phyloP scores from a whole-genome alignment of 2,329 filamentous ascomycete genomes.

The Chaetothyriales sp. region DNA sequence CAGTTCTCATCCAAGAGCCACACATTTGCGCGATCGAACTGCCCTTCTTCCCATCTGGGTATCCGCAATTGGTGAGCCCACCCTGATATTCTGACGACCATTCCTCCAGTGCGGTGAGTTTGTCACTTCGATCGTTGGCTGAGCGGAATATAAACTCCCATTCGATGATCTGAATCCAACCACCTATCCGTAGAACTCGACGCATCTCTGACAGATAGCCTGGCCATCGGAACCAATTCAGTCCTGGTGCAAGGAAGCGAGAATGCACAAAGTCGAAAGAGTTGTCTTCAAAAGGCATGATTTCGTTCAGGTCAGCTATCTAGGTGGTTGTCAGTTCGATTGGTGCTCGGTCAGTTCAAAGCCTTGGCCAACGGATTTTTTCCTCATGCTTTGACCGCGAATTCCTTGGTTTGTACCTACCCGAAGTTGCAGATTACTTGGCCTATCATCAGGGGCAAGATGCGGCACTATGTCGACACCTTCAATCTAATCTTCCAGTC shows the following conservation, averaged over 20 bases:
- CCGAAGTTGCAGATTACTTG: constrained; percentile 8
- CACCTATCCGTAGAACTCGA: constrained; percentile 2
- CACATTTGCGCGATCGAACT: constrained; percentile 3
- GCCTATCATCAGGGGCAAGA: constrained; percentile 5
- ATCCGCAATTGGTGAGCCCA: constrained; percentile 1
- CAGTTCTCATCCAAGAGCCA: constrained; percentile 8
- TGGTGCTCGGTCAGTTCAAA: not conserved
- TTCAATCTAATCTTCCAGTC: constrained; percentile 2
- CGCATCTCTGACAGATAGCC: not conserved
- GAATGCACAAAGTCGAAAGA: constrained; percentile 47
- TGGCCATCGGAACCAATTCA: not conserved
- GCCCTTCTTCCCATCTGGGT: constrained; percentile 7
- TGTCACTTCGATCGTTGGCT: constrained; percentile 2
- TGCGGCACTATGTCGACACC: constrained; percentile 8
- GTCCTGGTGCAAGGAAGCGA: constrained; percentile 40
- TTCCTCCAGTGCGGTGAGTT: constrained; percentile 7
- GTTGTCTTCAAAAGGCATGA: not conserved
- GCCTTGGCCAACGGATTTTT: not conserved
- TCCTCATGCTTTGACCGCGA: not conserved
- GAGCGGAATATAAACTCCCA: constrained; percentile 11
- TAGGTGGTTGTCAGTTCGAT: not conserved
- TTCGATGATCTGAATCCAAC: constrained; percentile 8
- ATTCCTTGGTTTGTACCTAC: constrained; percentile 1
- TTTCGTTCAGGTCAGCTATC: not conserved
- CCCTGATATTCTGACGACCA: constrained; percentile 6